Base-by-base conservation (phyloP, 345 rosid species). In the Schrenkiella parvula region DNA sequence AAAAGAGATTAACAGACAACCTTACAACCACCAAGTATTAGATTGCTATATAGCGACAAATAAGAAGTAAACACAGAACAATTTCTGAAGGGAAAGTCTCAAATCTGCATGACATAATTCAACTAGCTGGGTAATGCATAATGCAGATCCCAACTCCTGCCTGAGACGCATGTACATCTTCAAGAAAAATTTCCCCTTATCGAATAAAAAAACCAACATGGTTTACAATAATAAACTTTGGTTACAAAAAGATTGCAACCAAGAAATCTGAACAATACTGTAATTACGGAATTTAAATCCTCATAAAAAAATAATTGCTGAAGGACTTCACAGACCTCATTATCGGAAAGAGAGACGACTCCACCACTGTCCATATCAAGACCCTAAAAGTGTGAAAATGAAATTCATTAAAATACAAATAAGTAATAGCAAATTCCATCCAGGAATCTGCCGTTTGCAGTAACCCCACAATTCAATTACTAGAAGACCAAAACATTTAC, bases 251-350 rank as follows among this genome's bases (percentile, higher is more conserved):
- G 10, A 67, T 37, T 68, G 69, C 42, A 68, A 50, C 58, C 56
- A 32, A 31, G 9, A 41, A 60, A 42, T 42, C 34, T 2, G 31
- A 59, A 32, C 56, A 32, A 68, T 43, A 53, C 28, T 29, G 25
- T 41, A 19, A 41, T 37, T 64, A 55, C 8, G 10, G 41, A 46
- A 37, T 41, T 6, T 26, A 37, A 25, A 46, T 53, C 2, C 11
- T 28, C 35, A 53, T 28, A 25, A 46, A 17, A 46, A 34, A 65
- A 2, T 2, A 14, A 8, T n/a, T 47, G 59, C 10, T 41, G 47
- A 50, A 31, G 39, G 25, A 64, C 64, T 44, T 70, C 35, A 71
- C 84, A 70, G 38, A 91, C 99, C 96, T 87, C 93, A 62, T 81
- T 81, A 66, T 85, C 75, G 4, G 90, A 82, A 64, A 81, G 58